Evolutionary conservation across 2,329 filamentous ascomycete species (phyloP).

Genomic region (Nannizziopsis barbatae): DNA sequence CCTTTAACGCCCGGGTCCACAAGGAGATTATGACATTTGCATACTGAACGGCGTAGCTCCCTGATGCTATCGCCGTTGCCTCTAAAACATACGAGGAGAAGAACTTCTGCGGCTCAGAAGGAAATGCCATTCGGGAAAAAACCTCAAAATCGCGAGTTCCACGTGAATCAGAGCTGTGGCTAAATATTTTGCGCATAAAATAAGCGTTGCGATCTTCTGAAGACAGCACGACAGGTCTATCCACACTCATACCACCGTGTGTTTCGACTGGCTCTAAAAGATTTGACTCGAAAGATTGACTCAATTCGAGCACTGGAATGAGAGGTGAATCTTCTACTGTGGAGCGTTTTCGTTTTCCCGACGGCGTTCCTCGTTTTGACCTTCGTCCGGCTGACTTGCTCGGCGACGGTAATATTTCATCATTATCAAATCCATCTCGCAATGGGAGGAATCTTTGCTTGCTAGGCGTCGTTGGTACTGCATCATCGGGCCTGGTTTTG

Average conservation of each 20-base stretch:
- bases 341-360: constrained; percentile 47
- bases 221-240: constrained; percentile 21
- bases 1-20: constrained; percentile 47
- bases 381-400: constrained; percentile 38
- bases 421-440: constrained; percentile 54
- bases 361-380: constrained; percentile 45
- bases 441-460: constrained; percentile 40
- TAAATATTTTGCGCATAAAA: constrained; percentile 45
- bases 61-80: constrained; percentile 34
- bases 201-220: constrained; percentile 22
- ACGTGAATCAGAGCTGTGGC: constrained; percentile 41
- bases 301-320: constrained; percentile 34
- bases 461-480: constrained; percentile 40
- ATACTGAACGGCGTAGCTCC: constrained; percentile 40
- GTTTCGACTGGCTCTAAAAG: constrained; percentile 16
- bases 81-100: constrained; percentile 47
- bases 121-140: constrained; percentile 43
- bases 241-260: constrained; percentile 17
- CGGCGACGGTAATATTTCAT: constrained; percentile 48
- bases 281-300: constrained; percentile 21
- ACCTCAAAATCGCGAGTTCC: constrained; percentile 45
- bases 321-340: constrained; percentile 43
- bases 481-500: constrained; percentile 30
- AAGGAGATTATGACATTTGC: constrained; percentile 41
- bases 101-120: constrained; percentile 38